Conservation (phyloP, 768 basidiomycete species). For the Daedaleopsis nitida region DNA sequence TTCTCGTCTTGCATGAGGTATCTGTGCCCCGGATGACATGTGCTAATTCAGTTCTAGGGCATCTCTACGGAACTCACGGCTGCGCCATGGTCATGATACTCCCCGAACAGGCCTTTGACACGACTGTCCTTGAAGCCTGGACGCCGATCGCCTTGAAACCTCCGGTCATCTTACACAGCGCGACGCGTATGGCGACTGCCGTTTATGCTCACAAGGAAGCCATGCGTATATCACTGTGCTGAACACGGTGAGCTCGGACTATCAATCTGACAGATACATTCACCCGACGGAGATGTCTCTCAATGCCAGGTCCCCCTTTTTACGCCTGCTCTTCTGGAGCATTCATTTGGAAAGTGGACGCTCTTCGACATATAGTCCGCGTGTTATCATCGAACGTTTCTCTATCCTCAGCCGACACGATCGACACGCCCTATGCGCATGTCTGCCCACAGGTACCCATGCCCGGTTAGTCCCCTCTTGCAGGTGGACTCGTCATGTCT, state of each 20-base stretch:
- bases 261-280: neutral
- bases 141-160: conserved; percentile 12
- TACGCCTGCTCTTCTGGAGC: conserved; percentile 1
- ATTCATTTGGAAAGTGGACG: neutral
- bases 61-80: conserved; percentile 1
- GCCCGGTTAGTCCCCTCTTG: conserved; percentile 7
- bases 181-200: neutral
- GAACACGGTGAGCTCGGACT: neutral
- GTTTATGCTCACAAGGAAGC: neutral
- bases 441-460: conserved; percentile 14
- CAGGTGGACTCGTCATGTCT: neutral
- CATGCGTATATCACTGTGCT: neutral
- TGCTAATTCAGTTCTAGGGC: conserved; percentile 6
- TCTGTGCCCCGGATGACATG: neutral
- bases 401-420: conserved; percentile 4
- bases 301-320: neutral
- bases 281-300: neutral
- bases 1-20: neutral
- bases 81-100: conserved; percentile 13
- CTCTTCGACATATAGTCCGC: neutral
- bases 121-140: neutral
- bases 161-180: neutral
- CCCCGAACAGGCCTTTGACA: conserved; percentile 1
- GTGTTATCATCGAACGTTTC: neutral
- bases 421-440: conserved; percentile 12